Evolutionary conservation across 2,329 filamentous ascomycete species (phyloP), one percentile per base, ranked within the genome.

Genomic region (Arthroderma sp.): DNA sequence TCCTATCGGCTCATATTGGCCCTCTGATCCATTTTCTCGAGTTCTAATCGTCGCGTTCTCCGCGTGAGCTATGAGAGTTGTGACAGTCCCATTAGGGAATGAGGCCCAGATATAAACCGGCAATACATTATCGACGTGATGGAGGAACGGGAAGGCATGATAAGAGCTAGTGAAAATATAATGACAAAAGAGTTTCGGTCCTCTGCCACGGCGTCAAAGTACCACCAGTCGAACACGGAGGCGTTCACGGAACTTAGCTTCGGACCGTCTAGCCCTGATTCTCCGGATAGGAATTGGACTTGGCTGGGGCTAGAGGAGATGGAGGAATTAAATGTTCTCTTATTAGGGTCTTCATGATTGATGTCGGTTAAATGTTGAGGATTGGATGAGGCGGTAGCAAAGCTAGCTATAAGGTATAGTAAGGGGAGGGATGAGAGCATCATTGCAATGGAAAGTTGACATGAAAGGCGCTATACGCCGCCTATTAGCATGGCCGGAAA

Each of bases 211-310:
- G 52, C 60, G 46, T 68, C 62, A 38, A 66, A 66, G 47, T 64
- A 66, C 65, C 64, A 67, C 62, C 63, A 66, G 51, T 63, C 60
- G 38, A 59, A 64, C 11, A 55, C 55, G 28, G 57, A 53, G 30
- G 43, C 11, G 40, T 61, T 63, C 40, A 62, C 50, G 7, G 34
- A 38, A 31, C 46, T 40, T 5, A 62, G 29, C 38, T 58, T 56
- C 0, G 61, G 59, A 27, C 50, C 39, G 40, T 60, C 56, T 4
- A 61, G 44, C 3, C 38, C 42, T 1, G n/a, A 42, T 7, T 4
- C 36, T 10, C 31, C 41, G 10, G 41, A 36, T 8, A 46, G 8
- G 29, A 46, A 47, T 28, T 49, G 44, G 30, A 44, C 47, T 5
- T 47, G 32, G 33, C 44, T 49, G 4, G 47, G 38, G 6, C 36